Percentiles rank a stretch among this genome's conserved stretches.
These are phyloP conservation scores for Rhynchospora breviuscula DNA, from an alignment of 176 grass and related monocot genomes.

Conservation along the genomic window DNA sequence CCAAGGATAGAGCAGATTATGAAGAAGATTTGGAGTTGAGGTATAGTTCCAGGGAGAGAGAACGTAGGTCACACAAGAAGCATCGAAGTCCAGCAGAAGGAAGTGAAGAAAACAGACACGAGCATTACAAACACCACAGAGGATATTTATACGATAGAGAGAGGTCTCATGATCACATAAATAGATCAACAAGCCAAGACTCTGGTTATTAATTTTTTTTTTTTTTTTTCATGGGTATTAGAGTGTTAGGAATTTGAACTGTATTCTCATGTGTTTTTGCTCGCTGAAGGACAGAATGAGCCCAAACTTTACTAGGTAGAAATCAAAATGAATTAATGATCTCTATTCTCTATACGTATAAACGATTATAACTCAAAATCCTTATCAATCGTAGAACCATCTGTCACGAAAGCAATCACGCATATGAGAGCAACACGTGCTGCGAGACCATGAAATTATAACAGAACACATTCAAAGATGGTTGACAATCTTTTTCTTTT, in stretches of 20 bases:
- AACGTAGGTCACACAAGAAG: conserved; percentile 26
- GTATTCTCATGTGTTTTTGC: no score
- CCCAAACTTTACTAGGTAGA: not conserved
- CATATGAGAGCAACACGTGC: not conserved
- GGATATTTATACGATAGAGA: conserved; percentile 25
- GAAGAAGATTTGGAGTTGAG: conserved; percentile 30
- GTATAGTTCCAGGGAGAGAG: conserved; percentile 34
- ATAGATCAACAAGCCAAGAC: conserved; percentile 33
- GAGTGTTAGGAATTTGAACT: not conserved
- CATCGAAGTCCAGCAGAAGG: conserved; percentile 24
- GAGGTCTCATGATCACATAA: conserved; percentile 17
- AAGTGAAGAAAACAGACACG: conserved; percentile 3
- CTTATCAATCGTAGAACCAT: not conserved
- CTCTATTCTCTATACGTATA: no score
- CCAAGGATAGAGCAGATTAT: conserved; percentile 15
- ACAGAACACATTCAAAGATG: not conserved
- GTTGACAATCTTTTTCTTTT: not conserved
- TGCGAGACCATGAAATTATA: not conserved
- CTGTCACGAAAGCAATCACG: not conserved
- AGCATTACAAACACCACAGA: conserved; percentile 22
- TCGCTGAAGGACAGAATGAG: no score
- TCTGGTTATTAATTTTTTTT: conserved; percentile 10
- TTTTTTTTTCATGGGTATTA: not conserved
- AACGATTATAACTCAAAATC: not conserved
- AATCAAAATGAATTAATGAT: not conserved